Percentiles rank a stretch among this genome's conserved stretches.
Conservation (phyloP, 495 filamentous ascomycete species). For the Neurospora sp. region DNA sequence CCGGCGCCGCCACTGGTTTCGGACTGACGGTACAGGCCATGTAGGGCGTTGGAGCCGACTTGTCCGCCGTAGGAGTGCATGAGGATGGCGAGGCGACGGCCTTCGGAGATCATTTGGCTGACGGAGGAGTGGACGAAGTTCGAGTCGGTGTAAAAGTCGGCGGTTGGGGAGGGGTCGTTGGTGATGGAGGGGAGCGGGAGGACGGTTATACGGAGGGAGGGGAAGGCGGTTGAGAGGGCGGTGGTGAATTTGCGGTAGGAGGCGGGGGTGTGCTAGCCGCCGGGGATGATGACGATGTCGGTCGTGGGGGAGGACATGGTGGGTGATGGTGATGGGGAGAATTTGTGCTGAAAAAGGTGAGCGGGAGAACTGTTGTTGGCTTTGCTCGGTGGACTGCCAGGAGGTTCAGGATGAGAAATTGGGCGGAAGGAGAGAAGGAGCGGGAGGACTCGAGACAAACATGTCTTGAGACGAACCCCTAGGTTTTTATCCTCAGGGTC, state of each 20-base stretch:
- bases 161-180: neutral
- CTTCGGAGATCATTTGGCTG: neutral
- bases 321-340: neutral
- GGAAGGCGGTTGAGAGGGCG: conserved; percentile 11
- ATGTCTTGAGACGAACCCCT: neutral
- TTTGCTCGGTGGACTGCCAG: neutral
- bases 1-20: no score
- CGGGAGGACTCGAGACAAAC: neutral
- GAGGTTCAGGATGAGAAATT: neutral
- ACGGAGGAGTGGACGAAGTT: neutral
- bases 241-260: conserved; percentile 20
- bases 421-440: neutral
- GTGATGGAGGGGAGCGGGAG: neutral
- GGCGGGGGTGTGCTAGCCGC: conserved; percentile 21
- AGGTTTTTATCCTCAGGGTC: neutral
- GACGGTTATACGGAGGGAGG: neutral
- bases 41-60: conserved; percentile 22
- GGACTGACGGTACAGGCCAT: no score
- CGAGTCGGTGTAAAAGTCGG: neutral
- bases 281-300: conserved; percentile 14
- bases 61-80: conserved; percentile 29
- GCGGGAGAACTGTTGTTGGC: neutral
- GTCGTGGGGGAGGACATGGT: neutral
- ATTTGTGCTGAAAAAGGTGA: neutral
- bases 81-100: conserved; percentile 11